A percentile compares a stretch with the other conserved stretches of the same genome.
Evolutionary conservation across 768 basidiomycete species (phyloP).

Genomic region (Macrolepiota albuminosa): DNA sequence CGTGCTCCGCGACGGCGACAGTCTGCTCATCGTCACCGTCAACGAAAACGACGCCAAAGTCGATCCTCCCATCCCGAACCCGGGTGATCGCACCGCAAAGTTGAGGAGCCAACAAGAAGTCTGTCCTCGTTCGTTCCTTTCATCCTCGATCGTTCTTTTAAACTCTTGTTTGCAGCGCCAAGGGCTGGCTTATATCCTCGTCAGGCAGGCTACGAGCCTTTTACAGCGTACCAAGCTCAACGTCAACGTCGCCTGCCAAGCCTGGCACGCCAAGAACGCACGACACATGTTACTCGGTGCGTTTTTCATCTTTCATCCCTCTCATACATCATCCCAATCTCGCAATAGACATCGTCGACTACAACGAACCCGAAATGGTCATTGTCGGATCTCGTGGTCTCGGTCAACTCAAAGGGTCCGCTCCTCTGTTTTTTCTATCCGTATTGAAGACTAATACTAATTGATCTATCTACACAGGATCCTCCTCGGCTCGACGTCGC

Average conservation of each 20-base stretch:
- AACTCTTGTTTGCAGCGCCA: constrained; percentile 56
- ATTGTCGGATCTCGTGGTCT: constrained; percentile 95
- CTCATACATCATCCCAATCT: not conserved
- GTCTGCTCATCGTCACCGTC: constrained; percentile 86
- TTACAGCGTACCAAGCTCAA: constrained; percentile 89
- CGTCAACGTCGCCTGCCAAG: constrained; percentile 86
- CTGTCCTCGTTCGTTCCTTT: constrained; percentile 11
- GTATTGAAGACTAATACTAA: not conserved
- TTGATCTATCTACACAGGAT: constrained; percentile 48
- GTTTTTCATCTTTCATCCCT: constrained; percentile 10
- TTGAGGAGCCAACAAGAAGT: constrained; percentile 92
- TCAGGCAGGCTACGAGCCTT: constrained; percentile 83
- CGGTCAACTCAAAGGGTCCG: constrained; percentile 75
- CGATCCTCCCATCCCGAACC: constrained; percentile 64
- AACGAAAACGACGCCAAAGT: constrained; percentile 91
- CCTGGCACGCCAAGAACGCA: constrained; percentile 95
- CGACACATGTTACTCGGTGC: constrained; percentile 82
- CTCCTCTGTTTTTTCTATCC: not conserved
- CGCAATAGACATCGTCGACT: constrained; percentile 71
- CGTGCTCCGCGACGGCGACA: constrained; percentile 91
- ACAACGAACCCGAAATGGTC: constrained; percentile 82
- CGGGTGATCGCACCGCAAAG: constrained; percentile 72
- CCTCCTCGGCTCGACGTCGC: constrained; percentile 89
- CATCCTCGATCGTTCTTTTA: not conserved
- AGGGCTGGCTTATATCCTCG: constrained; percentile 81